Base-by-base conservation (phyloP, 2,329 filamentous ascomycete genomes). In the Domatiomyces catenatus region DNA sequence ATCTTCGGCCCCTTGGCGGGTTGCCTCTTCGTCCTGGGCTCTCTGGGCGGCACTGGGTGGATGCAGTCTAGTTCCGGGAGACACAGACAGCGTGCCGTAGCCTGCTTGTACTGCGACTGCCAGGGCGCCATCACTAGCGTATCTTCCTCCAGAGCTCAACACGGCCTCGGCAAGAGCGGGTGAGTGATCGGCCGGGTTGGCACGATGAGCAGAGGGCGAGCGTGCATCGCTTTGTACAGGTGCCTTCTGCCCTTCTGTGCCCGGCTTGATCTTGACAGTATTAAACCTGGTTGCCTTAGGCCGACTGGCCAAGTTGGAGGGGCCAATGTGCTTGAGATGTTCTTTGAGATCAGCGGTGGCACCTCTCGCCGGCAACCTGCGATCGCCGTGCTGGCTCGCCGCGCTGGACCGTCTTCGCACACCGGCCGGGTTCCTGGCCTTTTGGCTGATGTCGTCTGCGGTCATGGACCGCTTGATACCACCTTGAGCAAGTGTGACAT, bases 221-320 rank as follows among this genome's bases (percentile, higher is more conserved):
- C n/a, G 56, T 46, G 60, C 62, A 54, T 71, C 72, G 5, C 54
- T 69, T 62, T 48, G 68, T 67, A 26, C 69, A 69, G 56, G 67
- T 44, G 62, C 62, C 62, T 55, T 65, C n/a, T 63, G 61, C 22
- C 63, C 62, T 50, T 53, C 56, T 44, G 52, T 60, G 12, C 71
- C 76, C 12, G 77, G 78, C 62, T 83, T 83, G 64, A 83, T 81
- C 63, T 81, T 82, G 54, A 83, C 79, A 8, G 72, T 74, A 51
- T 73, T 73, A 63, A 77, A 81, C 36, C 79, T 75, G 5, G 79
- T 83, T 36, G 74, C 66, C 49, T 76, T 75, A 2, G 79, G 79
- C 43, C 73, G 69, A 54, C 71, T 78, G 18, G 79, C 79, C 15
- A 75, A 68, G 57, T 83, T 83, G 17, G 77, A 81, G 0, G 79